A percentile compares a stretch with the other conserved stretches of the same genome.
These are phyloP conservation scores for Trichoderma atroviride DNA, from an alignment of 2,329 filamentous ascomycete genomes.

Conservation along the genomic window DNA sequence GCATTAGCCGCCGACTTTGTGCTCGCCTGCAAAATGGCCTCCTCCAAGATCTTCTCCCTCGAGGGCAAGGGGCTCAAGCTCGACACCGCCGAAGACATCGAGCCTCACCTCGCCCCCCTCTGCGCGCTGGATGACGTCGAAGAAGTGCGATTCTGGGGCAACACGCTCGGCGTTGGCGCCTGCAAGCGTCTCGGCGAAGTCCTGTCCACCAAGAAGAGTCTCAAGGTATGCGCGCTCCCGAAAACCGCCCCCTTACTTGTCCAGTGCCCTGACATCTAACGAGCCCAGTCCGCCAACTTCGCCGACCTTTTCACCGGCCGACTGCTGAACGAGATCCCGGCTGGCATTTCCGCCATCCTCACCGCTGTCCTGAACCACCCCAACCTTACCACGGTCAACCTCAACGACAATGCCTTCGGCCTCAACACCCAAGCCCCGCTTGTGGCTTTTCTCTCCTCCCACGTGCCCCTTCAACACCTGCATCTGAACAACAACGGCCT, in stretches of 20 bases:
- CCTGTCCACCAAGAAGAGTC: conserved; percentile 78
- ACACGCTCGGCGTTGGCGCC: conserved; percentile 88
- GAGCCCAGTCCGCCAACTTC: conserved; percentile 72
- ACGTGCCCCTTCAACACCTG: conserved; percentile 88
- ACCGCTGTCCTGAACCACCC: conserved; percentile 84
- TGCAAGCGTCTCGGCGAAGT: conserved; percentile 83
- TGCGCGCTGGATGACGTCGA: conserved; percentile 73
- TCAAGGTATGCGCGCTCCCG: conserved; percentile 59
- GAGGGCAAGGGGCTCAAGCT: conserved; percentile 93
- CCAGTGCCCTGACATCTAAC: neutral
- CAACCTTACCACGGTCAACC: conserved; percentile 85
- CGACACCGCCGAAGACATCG: conserved; percentile 82
- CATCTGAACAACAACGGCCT: conserved; percentile 98
- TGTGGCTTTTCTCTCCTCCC: conserved; percentile 84
- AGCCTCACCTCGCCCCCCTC: conserved; percentile 78
- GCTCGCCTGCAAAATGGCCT: conserved; percentile 36
- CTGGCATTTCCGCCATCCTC: conserved; percentile 81
- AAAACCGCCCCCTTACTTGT: neutral
- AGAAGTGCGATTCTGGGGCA: conserved; percentile 84
- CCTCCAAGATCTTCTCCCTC: conserved; percentile 71
- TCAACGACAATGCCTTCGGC: conserved; percentile 98
- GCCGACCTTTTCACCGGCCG: conserved; percentile 98
- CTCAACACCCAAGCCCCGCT: conserved; percentile 92
- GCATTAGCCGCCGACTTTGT: conserved; percentile 7
- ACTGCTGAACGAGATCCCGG: conserved; percentile 89